Evolutionary conservation across 2,329 filamentous ascomycete genomes (phyloP), one percentile per base, ranked within the genome.

Genomic region (Scedosporium aurantiacum): DNA sequence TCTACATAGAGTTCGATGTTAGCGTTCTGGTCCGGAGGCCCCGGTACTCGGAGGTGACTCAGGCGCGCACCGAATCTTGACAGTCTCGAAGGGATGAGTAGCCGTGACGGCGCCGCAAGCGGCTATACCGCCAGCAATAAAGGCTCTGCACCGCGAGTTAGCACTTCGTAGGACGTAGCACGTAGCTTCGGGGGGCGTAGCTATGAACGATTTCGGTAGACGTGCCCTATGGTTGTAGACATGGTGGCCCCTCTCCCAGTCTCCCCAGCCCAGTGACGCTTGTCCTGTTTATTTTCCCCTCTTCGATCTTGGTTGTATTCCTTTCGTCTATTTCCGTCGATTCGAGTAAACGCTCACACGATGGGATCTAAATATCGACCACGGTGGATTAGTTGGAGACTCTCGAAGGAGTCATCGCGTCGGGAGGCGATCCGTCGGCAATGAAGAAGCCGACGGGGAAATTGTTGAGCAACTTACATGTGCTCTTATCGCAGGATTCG

Each of bases 101-200:
- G 95, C 92, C 47, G 93, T 97, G 62, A 99, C 94, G 66, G 94
- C 94, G 71, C 94, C 94, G 77, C 93, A 97, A 66, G 94, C 94
- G 71, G 94, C 94, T 71, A 99, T 89, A 72, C 94, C 94, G 72
- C 94, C 94, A 62, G 94, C 93, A 70, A 97, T 85, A 79, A 99
- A 99, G 64, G 91, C 90, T 67, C 92, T 85, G 68, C 27, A 63
- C 28, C 27, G 59, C 14, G 10, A 57, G 59, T 55, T 21, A 60
- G 58, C 27, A 21, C 32, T 37, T 10, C 32, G 32, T 37, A n/a
- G 43, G 43, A 47, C 16, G 5, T 8, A 47, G 18, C 7, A 23
- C 14, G 25, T 27, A 23, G 37, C 25, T 55, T 50, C 23, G 12
- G 43, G n/a, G 16, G 23, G 16, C 2, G 43, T 37, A 45, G 8